These are phyloP conservation scores for Malus hybrid DNA, from an alignment of 331 rosid species.

Conservation along the genomic window DNA sequence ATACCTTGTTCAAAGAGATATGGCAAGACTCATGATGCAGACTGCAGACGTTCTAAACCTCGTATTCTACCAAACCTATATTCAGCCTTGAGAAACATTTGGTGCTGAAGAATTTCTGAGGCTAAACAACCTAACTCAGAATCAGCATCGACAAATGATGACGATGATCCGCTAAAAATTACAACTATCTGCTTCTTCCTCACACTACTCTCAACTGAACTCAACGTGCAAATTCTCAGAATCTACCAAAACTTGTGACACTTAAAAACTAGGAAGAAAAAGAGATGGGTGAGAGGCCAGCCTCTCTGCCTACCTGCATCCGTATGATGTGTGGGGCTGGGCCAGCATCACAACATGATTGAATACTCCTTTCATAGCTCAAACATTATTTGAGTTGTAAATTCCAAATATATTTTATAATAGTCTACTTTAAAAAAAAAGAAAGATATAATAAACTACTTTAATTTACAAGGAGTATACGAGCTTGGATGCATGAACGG, in stretches of 20 bases:
- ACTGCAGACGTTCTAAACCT: not conserved
- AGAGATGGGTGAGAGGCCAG: not conserved
- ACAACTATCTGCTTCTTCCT: not conserved
- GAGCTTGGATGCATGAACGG: too few relatives aligned
- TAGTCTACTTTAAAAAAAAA: too few relatives aligned
- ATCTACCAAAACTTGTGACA: not conserved
- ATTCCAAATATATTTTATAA: too few relatives aligned
- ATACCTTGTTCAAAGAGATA: not conserved
- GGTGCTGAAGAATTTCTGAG: not conserved
- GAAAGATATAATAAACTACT: too few relatives aligned
- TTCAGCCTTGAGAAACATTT: not conserved
- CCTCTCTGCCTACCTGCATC: not conserved
- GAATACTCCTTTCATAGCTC: not conserved
- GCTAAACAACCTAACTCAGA: not conserved
- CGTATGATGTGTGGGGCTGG: not conserved
- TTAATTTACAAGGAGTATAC: too few relatives aligned
- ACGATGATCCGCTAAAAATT: not conserved
- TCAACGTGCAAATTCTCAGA: not conserved
- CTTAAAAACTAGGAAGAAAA: not conserved
- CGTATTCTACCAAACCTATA: not conserved
- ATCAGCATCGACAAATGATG: not conserved
- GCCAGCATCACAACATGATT: not conserved
- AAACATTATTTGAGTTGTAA: too few relatives aligned
- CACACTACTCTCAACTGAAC: not conserved
- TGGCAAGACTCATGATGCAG: not conserved